Percentiles rank a stretch among this genome's conserved stretches.
Conservation (phyloP, 805 yeast species). For the Saccharomycopsis selenospora region DNA sequence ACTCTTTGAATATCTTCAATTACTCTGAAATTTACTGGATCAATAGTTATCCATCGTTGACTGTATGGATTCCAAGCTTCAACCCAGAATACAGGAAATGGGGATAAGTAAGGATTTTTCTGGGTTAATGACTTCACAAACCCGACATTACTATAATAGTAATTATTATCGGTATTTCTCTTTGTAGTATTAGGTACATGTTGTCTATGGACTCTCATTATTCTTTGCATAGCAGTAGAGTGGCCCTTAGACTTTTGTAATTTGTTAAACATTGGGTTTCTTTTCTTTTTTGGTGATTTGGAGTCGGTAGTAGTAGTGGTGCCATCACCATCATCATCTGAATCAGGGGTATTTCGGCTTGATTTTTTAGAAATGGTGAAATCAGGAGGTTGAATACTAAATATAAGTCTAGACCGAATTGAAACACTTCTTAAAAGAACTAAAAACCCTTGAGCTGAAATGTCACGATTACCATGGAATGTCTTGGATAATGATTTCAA, state of each 20-base stretch:
- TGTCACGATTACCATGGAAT: conserved; percentile 65
- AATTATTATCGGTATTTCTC: background rate
- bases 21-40: conserved; percentile 59
- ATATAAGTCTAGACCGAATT: conserved; percentile 64
- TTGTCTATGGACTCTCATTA: background rate
- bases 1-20: conserved; percentile 55
- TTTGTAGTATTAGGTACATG: background rate
- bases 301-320: conserved; percentile 3
- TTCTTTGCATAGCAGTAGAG: background rate
- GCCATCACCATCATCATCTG: conserved; percentile 20
- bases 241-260: conserved; percentile 13
- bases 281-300: conserved; percentile 8
- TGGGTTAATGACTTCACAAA: conserved; percentile 19
- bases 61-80: conserved; percentile 83
- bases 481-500: conserved; percentile 31
- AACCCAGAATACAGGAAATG: conserved; percentile 80
- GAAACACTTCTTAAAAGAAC: conserved; percentile 64
- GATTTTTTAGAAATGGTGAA: conserved; percentile 42
- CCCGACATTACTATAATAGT: background rate
- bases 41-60: conserved; percentile 77
- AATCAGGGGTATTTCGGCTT: conserved; percentile 19
- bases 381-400: conserved; percentile 89
- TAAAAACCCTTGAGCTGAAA: conserved; percentile 84
- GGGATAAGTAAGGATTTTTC: conserved; percentile 21
- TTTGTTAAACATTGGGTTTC: background rate